These are phyloP conservation scores for Daedaleopsis sinensis DNA, from an alignment of 768 basidiomycete species.

Conservation along the genomic window DNA sequence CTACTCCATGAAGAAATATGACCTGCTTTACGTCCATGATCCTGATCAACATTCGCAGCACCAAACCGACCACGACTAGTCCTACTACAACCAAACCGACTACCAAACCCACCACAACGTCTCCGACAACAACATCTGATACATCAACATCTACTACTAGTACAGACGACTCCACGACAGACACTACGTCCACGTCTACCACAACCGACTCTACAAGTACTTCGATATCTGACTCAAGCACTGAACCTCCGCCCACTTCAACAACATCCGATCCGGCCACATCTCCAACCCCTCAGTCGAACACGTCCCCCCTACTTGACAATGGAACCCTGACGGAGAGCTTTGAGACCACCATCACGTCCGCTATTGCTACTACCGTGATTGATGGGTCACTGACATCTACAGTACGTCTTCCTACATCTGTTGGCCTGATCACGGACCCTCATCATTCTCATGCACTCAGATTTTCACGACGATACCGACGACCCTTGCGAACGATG, in stretches of 20 bases:
- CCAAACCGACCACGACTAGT: not conserved
- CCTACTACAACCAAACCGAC: not conserved
- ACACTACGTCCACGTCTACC: not conserved
- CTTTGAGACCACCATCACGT: constrained; percentile 18
- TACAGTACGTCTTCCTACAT: constrained; percentile 8
- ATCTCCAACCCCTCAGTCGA: constrained; percentile 3
- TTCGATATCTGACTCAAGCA: not conserved
- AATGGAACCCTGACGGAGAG: not conserved
- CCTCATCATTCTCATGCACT: not conserved
- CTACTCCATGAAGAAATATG: too few species aligned
- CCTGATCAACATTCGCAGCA: not conserved
- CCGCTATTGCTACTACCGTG: constrained; percentile 18
- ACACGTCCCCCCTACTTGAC: not conserved
- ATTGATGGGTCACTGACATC: constrained; percentile 14
- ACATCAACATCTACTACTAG: not conserved
- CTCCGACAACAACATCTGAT: too few species aligned
- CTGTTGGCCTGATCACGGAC: not conserved
- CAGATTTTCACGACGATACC: constrained; percentile 28
- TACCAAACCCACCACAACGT: not conserved
- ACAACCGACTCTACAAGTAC: not conserved
- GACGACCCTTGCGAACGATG: constrained; percentile 17
- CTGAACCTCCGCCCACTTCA: not conserved
- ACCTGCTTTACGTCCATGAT: too few species aligned
- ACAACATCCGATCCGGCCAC: not conserved
- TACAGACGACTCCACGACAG: constrained; percentile 7